Conservation (phyloP, 2,329 filamentous ascomycete genomes). For the Sclerotiophoma versabilis region DNA sequence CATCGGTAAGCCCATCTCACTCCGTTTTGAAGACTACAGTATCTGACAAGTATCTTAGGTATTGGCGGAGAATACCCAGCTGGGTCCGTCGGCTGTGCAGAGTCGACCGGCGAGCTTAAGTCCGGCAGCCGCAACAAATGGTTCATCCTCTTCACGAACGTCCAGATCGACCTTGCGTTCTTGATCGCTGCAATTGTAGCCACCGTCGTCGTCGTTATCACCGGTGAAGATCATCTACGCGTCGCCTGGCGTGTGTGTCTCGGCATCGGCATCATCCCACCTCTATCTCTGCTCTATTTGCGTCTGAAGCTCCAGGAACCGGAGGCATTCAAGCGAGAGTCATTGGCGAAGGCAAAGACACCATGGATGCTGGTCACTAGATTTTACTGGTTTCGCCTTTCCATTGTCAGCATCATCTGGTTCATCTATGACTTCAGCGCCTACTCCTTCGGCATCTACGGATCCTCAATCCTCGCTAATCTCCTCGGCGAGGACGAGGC, state of each 20-base stretch:
- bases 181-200: constrained; percentile 82
- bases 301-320: constrained; percentile 62
- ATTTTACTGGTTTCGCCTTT: constrained; percentile 63
- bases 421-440: constrained; percentile 73
- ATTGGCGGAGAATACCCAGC: constrained; percentile 85
- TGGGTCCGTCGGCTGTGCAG: constrained; percentile 82
- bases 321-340: constrained; percentile 60
- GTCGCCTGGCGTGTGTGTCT: constrained; percentile 84
- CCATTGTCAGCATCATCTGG: constrained; percentile 64
- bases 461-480: constrained; percentile 73
- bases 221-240: constrained; percentile 67
- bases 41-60: constrained; percentile 44
- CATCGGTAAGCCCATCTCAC: constrained; percentile 43
- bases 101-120: constrained; percentile 84
- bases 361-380: constrained; percentile 55
- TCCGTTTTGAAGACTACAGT: no score
- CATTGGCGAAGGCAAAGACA: constrained; percentile 55
- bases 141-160: constrained; percentile 84
- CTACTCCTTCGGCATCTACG: constrained; percentile 88
- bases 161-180: constrained; percentile 86
- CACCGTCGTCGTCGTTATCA: constrained; percentile 65
- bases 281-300: constrained; percentile 64
- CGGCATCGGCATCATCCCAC: constrained; percentile 60
- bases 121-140: constrained; percentile 82
- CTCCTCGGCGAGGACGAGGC: constrained; percentile 66